Evolutionary conservation across 176 grass and related monocot genomes (phyloP), one percentile per base, ranked within the genome.

Genomic region (Avena insularis): DNA sequence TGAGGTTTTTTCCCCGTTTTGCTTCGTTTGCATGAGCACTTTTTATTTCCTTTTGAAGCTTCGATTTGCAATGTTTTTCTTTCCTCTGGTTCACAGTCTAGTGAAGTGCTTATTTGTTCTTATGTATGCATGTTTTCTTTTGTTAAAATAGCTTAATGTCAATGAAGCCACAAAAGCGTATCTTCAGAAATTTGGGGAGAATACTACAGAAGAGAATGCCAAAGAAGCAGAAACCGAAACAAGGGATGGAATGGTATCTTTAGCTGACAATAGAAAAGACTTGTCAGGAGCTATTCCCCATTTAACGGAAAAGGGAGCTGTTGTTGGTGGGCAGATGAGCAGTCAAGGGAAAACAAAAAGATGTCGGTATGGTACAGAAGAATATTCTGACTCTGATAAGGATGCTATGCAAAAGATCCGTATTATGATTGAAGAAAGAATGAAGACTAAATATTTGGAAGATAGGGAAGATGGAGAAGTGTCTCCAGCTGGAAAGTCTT

Each of bases 371-470:
- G 33, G 2, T 15, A 69, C 66, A 69, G 66, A 69, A 69, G 33
- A 69, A 36, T 35, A 69, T 67, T 89, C 80, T 54, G 83, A 93
- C 17, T 57, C 88, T 75, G 94, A 97, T 58, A 90, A 75, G 67
- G 92, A 88, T 35, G 60, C 71, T 75, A 33, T 91, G 6, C 90
- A 94, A 66, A 93, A 88, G 77, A 87, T 97, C 73, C 88, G 54
- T 36, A 63, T 17, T 46, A 97, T 97, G 95, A 86, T 97, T 77
- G 90, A 94, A 75, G 95, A 97, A 47, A 88, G 95, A 82, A 74
- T 91, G 80, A 97, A 92, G 86, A 94, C 63, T 79, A 92, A 87
- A 81, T 87, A 87, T 49, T 87, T 82, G 61, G 82, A 88, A 83
- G 82, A 20, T 23, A 72, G 81, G 54, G 84, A 86, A 87, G 80